These are phyloP conservation scores for Phytopythium helicoides DNA, from an alignment of 352 stramenopile genomes.

Conservation along the genomic window DNA sequence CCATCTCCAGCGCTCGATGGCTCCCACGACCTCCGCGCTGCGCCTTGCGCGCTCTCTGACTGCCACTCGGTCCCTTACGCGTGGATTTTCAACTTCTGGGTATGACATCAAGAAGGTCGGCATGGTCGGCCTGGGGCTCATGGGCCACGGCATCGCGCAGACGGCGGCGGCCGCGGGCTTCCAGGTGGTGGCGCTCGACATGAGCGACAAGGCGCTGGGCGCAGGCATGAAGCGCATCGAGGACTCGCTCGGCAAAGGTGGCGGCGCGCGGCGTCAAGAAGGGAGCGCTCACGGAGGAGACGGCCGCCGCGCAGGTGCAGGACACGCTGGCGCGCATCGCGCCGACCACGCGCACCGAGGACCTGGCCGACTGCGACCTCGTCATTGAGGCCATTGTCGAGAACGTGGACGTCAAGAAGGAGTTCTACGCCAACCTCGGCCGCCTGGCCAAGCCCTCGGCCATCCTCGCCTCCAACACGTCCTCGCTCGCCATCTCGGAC, in stretches of 20 bases:
- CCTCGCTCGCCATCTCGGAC: slow-evolving; percentile 91
- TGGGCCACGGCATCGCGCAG: slow-evolving; percentile 98
- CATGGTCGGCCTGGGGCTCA: slow-evolving; percentile 96
- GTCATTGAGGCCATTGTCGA: slow-evolving; percentile 98
- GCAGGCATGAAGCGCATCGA: slow-evolving; percentile 92
- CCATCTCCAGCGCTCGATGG: slow-evolving; percentile 3
- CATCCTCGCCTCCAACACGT: slow-evolving; percentile 98
- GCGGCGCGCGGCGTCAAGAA: slow-evolving; percentile 85
- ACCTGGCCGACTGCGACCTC: slow-evolving; percentile 91
- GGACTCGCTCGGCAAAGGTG: slow-evolving; percentile 89
- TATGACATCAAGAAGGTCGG: slow-evolving; percentile 85
- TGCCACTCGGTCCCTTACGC: slow-evolving; percentile 1
- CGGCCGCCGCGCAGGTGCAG: slow-evolving; percentile 63
- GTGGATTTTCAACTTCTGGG: slow-evolving; percentile 19
- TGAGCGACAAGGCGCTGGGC: slow-evolving; percentile 68
- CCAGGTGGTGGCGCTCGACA: slow-evolving; percentile 82
- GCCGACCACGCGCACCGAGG: slow-evolving; percentile 87
- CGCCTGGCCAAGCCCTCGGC: slow-evolving; percentile 87
- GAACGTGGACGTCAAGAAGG: slow-evolving; percentile 93
- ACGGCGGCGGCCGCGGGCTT: slow-evolving; percentile 85
- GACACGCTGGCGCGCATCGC: slow-evolving; percentile 80
- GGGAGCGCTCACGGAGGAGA: slow-evolving; percentile 72
- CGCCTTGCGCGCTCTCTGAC: neutral
- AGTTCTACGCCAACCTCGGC: slow-evolving; percentile 93
- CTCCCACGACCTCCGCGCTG: neutral